phyloP scores from a whole-genome alignment of 495 filamentous ascomycete species.

The Arthonia radiata region DNA sequence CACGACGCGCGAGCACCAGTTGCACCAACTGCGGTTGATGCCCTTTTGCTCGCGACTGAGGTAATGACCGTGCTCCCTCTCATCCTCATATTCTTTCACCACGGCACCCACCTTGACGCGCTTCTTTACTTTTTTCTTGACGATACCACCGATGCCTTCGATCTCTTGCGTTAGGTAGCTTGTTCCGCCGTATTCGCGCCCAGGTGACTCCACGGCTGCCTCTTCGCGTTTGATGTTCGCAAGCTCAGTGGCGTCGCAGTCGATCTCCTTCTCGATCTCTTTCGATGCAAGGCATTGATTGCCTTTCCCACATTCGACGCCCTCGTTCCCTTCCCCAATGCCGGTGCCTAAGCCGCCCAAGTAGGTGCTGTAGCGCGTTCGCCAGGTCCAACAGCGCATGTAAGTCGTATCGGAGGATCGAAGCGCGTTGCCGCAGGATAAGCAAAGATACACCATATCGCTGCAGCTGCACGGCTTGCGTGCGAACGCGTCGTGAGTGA shows the following conservation, averaged over 20 bases:
- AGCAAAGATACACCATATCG: constrained; percentile 51
- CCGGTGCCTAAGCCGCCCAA: constrained; percentile 65
- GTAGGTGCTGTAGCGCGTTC: constrained; percentile 55
- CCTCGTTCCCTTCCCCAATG: constrained; percentile 68
- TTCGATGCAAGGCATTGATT: constrained; percentile 40
- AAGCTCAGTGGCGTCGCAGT: constrained; percentile 45
- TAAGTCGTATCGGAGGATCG: constrained; percentile 48
- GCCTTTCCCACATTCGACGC: constrained; percentile 59
- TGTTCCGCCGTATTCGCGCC: constrained; percentile 18
- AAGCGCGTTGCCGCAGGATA: constrained; percentile 46
- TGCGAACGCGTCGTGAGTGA: constrained; percentile 21
- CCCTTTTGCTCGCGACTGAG: constrained; percentile 31
- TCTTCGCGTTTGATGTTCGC: constrained; percentile 11
- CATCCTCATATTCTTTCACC: constrained; percentile 62
- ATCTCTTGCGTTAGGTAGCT: constrained; percentile 69
- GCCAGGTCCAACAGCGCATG: constrained; percentile 64
- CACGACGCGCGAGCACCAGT: constrained; percentile 38
- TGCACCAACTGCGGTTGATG: constrained; percentile 36
- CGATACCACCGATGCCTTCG: constrained; percentile 60
- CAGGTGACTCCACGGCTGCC: constrained; percentile 4
- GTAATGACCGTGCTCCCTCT: constrained; percentile 29
- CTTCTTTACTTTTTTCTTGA: constrained; percentile 60
- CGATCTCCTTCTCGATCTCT: constrained; percentile 55
- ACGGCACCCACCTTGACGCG: constrained; percentile 54
- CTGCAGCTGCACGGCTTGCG: constrained; percentile 45